These are phyloP conservation scores for Verticillium tricorpus DNA, from an alignment of 2,329 filamentous ascomycete genomes.

Conservation along the genomic window DNA sequence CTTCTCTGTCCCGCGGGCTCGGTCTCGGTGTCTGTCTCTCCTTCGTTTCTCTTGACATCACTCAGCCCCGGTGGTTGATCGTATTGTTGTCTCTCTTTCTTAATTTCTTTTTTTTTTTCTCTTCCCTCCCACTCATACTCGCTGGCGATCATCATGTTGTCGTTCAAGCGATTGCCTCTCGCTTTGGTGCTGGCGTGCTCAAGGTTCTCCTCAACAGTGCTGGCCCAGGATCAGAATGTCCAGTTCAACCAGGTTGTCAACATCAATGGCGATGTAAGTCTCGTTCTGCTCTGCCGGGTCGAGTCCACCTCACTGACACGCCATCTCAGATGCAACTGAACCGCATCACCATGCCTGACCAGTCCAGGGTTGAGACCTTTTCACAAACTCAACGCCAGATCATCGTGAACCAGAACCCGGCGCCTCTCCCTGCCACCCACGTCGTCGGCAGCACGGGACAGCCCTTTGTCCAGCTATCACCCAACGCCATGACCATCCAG, in stretches of 20 bases:
- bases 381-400: slow-evolving; percentile 16
- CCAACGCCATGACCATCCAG: slow-evolving; percentile 15
- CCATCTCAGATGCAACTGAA: slow-evolving; percentile 14
- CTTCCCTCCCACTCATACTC: slow-evolving; percentile 4
- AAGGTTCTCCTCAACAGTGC: slow-evolving; percentile 9
- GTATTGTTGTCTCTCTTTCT: slow-evolving; percentile 3
- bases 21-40: slow-evolving; percentile 13
- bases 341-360: slow-evolving; percentile 13
- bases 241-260: slow-evolving; percentile 18
- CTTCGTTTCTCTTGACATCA: slow-evolving; percentile 7
- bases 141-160: slow-evolving; percentile 15
- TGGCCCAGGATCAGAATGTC: slow-evolving; percentile 11
- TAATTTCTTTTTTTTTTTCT: background rate
- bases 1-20: slow-evolving; percentile 9
- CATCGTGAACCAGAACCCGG: slow-evolving; percentile 17
- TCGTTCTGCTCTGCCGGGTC: background rate
- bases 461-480: slow-evolving; percentile 16
- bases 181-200: slow-evolving; percentile 9
- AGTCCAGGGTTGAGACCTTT: slow-evolving; percentile 17
- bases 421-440: slow-evolving; percentile 14
- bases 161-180: slow-evolving; percentile 10
- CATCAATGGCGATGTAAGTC: slow-evolving; percentile 16
- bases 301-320: background rate
- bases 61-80: slow-evolving; percentile 5
- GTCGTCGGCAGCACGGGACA: slow-evolving; percentile 16